Base-by-base conservation (phyloP, 306 rosid genomes). In the Betula pendula region DNA sequence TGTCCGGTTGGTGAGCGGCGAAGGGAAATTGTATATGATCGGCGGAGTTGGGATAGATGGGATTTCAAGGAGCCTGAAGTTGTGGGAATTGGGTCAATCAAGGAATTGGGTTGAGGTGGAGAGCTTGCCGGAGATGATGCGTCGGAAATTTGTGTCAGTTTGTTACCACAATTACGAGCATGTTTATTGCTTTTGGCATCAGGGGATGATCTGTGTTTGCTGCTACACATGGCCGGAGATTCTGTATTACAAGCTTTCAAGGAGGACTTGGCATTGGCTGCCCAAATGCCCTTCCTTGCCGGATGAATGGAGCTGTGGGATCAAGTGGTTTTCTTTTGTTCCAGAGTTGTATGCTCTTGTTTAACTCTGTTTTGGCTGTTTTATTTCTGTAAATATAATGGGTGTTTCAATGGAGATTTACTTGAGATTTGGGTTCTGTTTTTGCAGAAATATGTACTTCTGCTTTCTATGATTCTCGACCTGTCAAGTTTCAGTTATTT, bases 221-320 rank as follows among this genome's bases (percentile, higher is more conserved):
- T 95, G 99, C 85, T 85, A 88, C 62, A 91, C 91, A 0, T 95
- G 99, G 97, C 94, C 99, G 4, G 97, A 95, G 97, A 89, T 92
- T 4, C 80, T 95, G 90, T 95, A 88, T 70, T 92, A 63, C 88
- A 87, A 83, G 75, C 77, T 85, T 22, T 84, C 89, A 2, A 83
- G 95, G 71, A 87, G 81, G 84, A 90, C 96, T 47, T 95, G 99
- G 97, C 97, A 90, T 87, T 95, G 99, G 99, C 89, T 92, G 58
- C 92, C 93, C 42, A 90, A 81, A 76, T 89, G 96, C 77, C 92
- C 94, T 45, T 89, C 89, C 19, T 68, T 95, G 79, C 94, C 97
- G 49, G 83, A 82, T 1, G 91, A 87, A 82, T 92, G 96, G 87
- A 89, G 92, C 79, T 90, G 91, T 78, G 97, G 97, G 38, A 92